Base-by-base conservation (phyloP, 106 monocot genomes). In the Apostasia shenzhenica region DNA sequence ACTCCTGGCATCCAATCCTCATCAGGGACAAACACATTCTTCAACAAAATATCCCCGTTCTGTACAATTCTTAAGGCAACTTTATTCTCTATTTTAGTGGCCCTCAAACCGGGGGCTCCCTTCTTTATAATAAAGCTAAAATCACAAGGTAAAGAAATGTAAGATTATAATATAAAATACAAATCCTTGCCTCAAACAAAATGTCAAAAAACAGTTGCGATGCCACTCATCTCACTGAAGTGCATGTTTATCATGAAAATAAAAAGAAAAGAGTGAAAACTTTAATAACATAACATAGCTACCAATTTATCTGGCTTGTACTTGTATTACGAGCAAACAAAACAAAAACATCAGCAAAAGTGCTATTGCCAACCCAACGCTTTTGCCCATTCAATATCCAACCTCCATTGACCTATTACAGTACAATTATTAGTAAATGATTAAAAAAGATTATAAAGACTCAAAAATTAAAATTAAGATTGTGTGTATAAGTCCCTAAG, bases 321-420 rank as follows among this genome's bases (percentile, higher is more conserved):
- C 63, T 14, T 47, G 67, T 79, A 57, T 92, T 88, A 10, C 88
- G 75, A 56, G 92, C 92, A 79, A 85, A 84, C 13, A 92, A 62
- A 69, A 92, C 66, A 40, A 92, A 72, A 41, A 92, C 67, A 81
- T 88, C 88, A 45, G 92, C 83, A 81, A 88, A 92, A 45, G 92
- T 92, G 73, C 88, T 80, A 72, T 88, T 92, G 41, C 83, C 92
- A 37, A 83, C 77, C 92, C 92, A 92, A 3, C 88, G 80, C 44
- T 92, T 92, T 77, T 92, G 92, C 12, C 92, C 92, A 79, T 88
- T 73, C 42, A 92, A 70, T 45, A 83, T 14, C 92, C 92, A 92
- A 41, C 92, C 92, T 69, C 88, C 92, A 44, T 72, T 56, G 45
- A 88, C 92, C 92, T 92, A 72, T 66, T 66, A 26, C 26, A 26